Percentiles rank a stretch among this genome's conserved stretches.
Evolutionary conservation across 345 rosid genomes (phyloP).

Genomic region (Turnera subulata): DNA sequence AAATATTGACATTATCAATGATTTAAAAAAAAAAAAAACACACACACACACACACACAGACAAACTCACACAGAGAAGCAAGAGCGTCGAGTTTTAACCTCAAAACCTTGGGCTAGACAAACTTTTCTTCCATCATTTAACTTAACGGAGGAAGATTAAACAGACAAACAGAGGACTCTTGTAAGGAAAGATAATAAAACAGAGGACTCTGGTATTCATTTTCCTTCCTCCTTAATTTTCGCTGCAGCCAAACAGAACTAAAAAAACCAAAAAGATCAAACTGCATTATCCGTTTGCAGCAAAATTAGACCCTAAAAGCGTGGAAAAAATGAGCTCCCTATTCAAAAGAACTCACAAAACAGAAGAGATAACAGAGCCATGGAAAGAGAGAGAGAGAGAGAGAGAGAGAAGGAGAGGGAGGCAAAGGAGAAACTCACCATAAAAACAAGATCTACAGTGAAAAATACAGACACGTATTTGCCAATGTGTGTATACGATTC

Average conservation of each 20-base stretch:
- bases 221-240: conserved; percentile 16
- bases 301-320: conserved; percentile 2
- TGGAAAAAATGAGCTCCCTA: background rate
- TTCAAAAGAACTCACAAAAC: background rate
- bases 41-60: background rate
- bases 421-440: conserved; percentile 1
- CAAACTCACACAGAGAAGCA: background rate
- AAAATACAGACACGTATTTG: conserved; percentile 11
- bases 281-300: conserved; percentile 22
- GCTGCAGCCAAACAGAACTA: conserved; percentile 23
- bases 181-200: background rate
- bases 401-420: background rate
- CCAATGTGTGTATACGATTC: conserved; percentile 28
- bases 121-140: no score
- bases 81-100: no score
- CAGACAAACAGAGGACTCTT: no score
- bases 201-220: background rate
- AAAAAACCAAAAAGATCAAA: conserved; percentile 13
- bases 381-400: background rate
- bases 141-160: no score
- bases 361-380: background rate
- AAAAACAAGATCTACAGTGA: background rate
- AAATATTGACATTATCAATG: background rate
- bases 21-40: background rate
- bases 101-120: no score